Evolutionary conservation across 2,329 filamentous ascomycete species (phyloP).

Genomic region (Pseudopithomyces maydicus): DNA sequence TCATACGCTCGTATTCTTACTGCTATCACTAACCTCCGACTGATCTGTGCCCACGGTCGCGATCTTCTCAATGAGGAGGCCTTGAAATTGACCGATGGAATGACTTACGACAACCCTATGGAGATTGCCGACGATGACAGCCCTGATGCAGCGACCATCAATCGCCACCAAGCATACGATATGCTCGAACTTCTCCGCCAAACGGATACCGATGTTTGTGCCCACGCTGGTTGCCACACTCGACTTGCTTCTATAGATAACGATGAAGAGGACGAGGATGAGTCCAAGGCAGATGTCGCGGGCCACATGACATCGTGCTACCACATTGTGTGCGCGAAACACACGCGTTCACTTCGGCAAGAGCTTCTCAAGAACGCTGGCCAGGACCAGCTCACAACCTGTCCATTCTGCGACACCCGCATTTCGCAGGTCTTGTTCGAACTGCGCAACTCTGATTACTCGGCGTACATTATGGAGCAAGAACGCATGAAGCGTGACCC

Average conservation of each 20-base stretch:
- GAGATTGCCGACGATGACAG: constrained; percentile 82
- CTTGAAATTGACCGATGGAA: constrained; percentile 76
- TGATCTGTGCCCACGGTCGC: constrained; percentile 92
- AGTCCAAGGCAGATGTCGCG: constrained; percentile 63
- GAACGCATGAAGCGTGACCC: constrained; percentile 59
- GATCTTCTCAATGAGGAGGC: constrained; percentile 88
- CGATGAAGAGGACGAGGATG: constrained; percentile 56
- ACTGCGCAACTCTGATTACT: constrained; percentile 65
- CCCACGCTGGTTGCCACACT: constrained; percentile 66
- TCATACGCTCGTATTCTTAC: constrained; percentile 95
- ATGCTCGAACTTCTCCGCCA: constrained; percentile 85
- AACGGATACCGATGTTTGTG: constrained; percentile 76
- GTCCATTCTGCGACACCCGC: constrained; percentile 70
- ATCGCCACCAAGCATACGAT: constrained; percentile 77
- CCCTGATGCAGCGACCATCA: constrained; percentile 60
- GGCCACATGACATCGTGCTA: constrained; percentile 86
- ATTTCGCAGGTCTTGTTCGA: constrained; percentile 70
- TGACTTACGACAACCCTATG: constrained; percentile 84
- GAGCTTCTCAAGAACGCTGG: constrained; percentile 52
- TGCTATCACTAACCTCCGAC: constrained; percentile 83
- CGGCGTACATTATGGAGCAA: constrained; percentile 59
- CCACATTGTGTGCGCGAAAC: constrained; percentile 80
- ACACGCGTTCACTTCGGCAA: constrained; percentile 66
- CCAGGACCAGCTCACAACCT: constrained; percentile 59
- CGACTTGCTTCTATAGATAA: constrained; percentile 51